Conservation (phyloP, 257 asterid species). For the Penstemon newberryi region DNA sequence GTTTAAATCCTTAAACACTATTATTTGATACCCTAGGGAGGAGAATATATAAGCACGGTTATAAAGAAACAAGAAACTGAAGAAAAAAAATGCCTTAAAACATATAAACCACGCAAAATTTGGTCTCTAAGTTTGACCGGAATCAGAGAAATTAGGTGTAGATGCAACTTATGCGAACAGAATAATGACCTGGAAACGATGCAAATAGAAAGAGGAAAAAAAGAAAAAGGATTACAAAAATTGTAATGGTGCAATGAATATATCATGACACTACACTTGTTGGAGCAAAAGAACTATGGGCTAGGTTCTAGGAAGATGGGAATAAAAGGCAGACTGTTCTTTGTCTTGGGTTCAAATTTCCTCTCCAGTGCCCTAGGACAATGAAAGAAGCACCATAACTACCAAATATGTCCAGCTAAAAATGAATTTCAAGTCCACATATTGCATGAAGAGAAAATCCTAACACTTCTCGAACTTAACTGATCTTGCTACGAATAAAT, state of each 20-base stretch:
- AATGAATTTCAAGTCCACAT: not conserved
- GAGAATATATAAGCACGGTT: not conserved
- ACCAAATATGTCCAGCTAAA: too few relatives aligned
- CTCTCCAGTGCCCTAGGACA: slow-evolving; percentile 1
- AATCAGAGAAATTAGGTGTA: not conserved
- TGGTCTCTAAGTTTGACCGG: not conserved
- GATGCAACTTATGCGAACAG: not conserved
- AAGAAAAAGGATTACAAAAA: not conserved
- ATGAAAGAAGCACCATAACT: not conserved
- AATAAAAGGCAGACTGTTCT: not conserved
- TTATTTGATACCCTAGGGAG: slow-evolving; percentile 10
- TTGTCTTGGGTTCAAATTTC: not conserved
- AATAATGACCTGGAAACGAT: not conserved
- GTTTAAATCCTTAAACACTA: slow-evolving; percentile 7
- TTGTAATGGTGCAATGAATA: not conserved
- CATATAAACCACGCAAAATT: not conserved
- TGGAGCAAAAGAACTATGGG: not conserved
- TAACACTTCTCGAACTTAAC: slow-evolving; percentile 10
- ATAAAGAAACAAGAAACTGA: not conserved
- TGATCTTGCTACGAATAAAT: slow-evolving; percentile 8
- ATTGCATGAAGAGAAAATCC: not conserved
- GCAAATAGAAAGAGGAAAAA: not conserved
- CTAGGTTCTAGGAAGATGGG: not conserved
- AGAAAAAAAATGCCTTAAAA: not conserved
- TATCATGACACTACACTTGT: not conserved